Evolutionary conservation across 169 alveolate species (phyloP), one percentile per base, ranked within the genome.

Genomic region (Eimeria tenella): DNA sequence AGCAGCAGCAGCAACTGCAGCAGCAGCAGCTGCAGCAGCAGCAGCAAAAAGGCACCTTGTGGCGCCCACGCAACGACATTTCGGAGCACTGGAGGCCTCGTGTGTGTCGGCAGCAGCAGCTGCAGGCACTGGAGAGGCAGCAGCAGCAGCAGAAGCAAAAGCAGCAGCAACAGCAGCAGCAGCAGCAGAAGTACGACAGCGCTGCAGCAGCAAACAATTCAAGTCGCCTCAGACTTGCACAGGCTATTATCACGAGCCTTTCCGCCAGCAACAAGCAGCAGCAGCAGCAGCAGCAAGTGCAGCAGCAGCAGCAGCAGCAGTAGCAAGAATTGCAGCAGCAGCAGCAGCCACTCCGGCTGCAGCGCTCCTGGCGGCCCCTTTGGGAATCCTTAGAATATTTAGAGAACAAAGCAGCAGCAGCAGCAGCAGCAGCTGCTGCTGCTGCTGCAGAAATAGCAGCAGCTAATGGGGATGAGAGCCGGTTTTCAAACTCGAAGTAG

Each of bases 231-330:
- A 4, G 50, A 5, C 49, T 71, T n/a, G 81, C 81, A 4, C 81
- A 71, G 4, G 81, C 81, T 19, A 71, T 71, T 50, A 71, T 71
- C 52, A 71, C 81, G 15, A 71, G 81, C 52, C 81, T 71, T 4
- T 6, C 81, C 10, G 81, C 56, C 42, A 71, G 42, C 52, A 71
- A 31, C 13, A 13, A 13, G 13, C 65, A n/a, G n/a, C 81, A 19
- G 53, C 81, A 71, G 81, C 81, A 31, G 53, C 53, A 23, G n/a
- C 81, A 71, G 81, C 81, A 71, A 31, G 53, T n/a, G 81, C 56
- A 71, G 50, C 81, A 71, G 81, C 81, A 31, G 53, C 81, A 71
- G 52, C 81, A 71, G 81, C 81, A 13, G n/a, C n/a, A n/a, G n/a
- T n/a, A n/a, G n/a, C n/a, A n/a, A 8, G 19, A 58, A 13, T 58